Conservation (phyloP, 2,329 filamentous ascomycete genomes). For the Coniochaeta sp. region DNA sequence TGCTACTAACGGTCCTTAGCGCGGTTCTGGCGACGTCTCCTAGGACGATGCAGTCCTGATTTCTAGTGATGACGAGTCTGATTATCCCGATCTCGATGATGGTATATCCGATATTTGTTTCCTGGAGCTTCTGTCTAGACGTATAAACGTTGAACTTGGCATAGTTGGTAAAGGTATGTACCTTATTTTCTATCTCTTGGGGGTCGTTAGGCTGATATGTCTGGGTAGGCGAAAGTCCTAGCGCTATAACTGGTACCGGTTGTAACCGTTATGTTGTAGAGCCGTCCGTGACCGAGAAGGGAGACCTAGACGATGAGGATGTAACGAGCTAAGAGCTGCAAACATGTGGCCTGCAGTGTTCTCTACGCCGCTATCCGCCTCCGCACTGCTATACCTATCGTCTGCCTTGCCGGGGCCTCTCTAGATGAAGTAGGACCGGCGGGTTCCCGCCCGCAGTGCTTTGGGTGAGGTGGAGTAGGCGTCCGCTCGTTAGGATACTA, state of each 20-base stretch:
- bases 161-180: background rate
- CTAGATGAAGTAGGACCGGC: constrained; percentile 1
- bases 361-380: constrained; percentile 4
- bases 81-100: constrained; percentile 3
- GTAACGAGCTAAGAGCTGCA: background rate
- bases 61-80: constrained; percentile 5
- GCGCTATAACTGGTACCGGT: background rate
- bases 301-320: background rate
- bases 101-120: constrained; percentile 2
- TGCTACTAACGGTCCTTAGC: background rate
- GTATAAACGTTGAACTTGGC: background rate
- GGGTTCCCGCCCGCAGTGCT: background rate
- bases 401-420: constrained; percentile 1
- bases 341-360: background rate
- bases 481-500: background rate
- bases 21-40: background rate
- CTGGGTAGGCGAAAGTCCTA: constrained; percentile 1
- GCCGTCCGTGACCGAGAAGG: background rate
- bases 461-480: background rate
- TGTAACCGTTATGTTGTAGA: background rate
- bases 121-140: constrained; percentile 1
- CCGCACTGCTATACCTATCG: constrained; percentile 1
- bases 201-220: background rate
- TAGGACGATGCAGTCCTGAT: constrained; percentile 1
- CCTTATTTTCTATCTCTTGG: background rate